Conservation (phyloP, 2,329 filamentous ascomycete species). For the Ceratocystis papillata region DNA sequence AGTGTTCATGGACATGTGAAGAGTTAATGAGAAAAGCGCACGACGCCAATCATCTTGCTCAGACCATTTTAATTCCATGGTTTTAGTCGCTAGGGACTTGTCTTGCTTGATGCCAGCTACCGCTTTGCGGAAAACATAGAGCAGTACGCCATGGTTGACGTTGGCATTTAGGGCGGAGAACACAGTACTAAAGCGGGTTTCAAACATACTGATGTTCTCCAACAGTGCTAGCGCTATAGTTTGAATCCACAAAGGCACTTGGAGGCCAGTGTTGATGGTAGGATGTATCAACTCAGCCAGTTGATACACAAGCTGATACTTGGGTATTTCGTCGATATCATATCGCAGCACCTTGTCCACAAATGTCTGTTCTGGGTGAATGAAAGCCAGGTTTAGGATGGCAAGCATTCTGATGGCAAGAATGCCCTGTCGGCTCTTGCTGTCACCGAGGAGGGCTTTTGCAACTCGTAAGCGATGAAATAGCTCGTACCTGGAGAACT, state of each 20-base stretch:
- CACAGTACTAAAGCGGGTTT: slow-evolving; percentile 67
- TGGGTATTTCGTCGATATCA: slow-evolving; percentile 79
- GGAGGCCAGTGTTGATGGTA: slow-evolving; percentile 54
- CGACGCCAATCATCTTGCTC: slow-evolving; percentile 81
- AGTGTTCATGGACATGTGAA: slow-evolving; percentile 51
- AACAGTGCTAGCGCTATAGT: slow-evolving; percentile 70
- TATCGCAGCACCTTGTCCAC: slow-evolving; percentile 74
- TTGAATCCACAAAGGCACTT: slow-evolving; percentile 66
- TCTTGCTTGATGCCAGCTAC: slow-evolving; percentile 66
- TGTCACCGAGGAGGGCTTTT: slow-evolving; percentile 61
- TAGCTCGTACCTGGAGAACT: slow-evolving; percentile 67
- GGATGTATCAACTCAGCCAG: slow-evolving; percentile 85
- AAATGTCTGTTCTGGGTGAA: slow-evolving; percentile 73
- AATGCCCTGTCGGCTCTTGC: slow-evolving; percentile 59
- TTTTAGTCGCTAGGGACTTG: slow-evolving; percentile 27
- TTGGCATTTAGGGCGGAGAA: slow-evolving; percentile 86
- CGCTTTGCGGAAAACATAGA: slow-evolving; percentile 85
- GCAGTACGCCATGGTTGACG: slow-evolving; percentile 88
- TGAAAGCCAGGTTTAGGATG: slow-evolving; percentile 82
- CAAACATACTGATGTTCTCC: slow-evolving; percentile 74
- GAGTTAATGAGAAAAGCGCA: slow-evolving; percentile 75
- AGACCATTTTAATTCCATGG: slow-evolving; percentile 20
- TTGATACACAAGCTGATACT: slow-evolving; percentile 83
- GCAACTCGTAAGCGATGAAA: slow-evolving; percentile 73
- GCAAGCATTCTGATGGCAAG: slow-evolving; percentile 74